Evolutionary conservation across 2,329 filamentous ascomycete genomes (phyloP), one percentile per base, ranked within the genome.

Genomic region (Neoscytalidium dimidiatum): DNA sequence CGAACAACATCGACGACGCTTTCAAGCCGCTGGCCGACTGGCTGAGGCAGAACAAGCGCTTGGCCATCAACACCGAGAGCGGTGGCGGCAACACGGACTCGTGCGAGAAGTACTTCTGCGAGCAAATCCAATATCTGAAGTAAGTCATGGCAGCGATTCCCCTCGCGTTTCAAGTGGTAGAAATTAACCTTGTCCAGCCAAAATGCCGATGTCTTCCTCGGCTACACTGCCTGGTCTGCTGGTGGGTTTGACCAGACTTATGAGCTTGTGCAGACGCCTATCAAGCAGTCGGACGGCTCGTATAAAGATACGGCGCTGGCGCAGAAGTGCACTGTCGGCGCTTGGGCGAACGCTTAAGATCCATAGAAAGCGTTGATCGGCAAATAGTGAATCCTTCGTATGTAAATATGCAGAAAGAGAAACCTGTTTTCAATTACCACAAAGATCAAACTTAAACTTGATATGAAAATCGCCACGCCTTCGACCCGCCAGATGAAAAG

Each of bases 31-130:
- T 79, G 2, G 77, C 75, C 6, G 67, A 70, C n/a, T 80, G 74
- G 73, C 68, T 80, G 41, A 67, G 75, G 14, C 68, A 67, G 26
- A 78, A 80, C 67, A 71, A 72, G 28, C 70, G 79, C 14, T 71
- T 75, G 64, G 79, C 78, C 1, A 75, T 81, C 26, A 66, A 80
- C 23, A 76, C 78, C 6, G 79, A 81, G 71, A 77, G 76, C n/a
- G 79, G 79, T 51, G 78, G 78, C 41, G 78, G 78, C 1, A 76
- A 73, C 67, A 76, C 75, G 14, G 62, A 66, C 28, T 71, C 71
- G 29, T 79, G 77, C 62, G 64, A 78, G 64, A 67, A 71, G 62
- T 68, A 72, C 53, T 65, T 77, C 19, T 80, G 78, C 67, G 63
- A 71, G 65, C 68, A 73, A 64, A 62, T 74, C 3, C 67, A 75